Percentiles rank a stretch among this genome's conserved stretches.
phyloP scores from a whole-genome alignment of 257 asterid genomes.

The Plantago ovata region DNA sequence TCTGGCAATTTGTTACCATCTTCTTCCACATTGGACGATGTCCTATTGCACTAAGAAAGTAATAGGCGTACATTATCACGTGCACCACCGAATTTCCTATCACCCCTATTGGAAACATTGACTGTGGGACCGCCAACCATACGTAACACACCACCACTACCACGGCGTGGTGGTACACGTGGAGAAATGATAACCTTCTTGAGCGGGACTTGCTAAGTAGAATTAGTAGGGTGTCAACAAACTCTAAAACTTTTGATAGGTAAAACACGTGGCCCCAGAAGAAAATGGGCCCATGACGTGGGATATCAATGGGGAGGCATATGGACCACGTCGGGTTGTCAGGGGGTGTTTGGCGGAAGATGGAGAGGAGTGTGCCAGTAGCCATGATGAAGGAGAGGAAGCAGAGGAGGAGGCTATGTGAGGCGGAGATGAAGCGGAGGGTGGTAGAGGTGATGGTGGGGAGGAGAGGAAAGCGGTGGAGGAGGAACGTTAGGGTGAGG shows the following conservation, averaged over 20 bases:
- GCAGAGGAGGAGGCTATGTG: conserved; percentile 50
- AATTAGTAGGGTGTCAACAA: conserved; percentile 50
- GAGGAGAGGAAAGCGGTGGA: conserved; percentile 33
- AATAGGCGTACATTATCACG: conserved; percentile 71
- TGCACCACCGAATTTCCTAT: conserved; percentile 59
- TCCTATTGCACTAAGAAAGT: conserved; percentile 51
- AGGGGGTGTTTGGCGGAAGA: conserved; percentile 49
- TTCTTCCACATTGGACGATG: conserved; percentile 62
- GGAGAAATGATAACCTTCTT: conserved; percentile 64
- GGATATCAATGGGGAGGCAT: conserved; percentile 30
- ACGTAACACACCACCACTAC: conserved; percentile 52
- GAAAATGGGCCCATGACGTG: conserved; percentile 43
- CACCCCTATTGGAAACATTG: conserved; percentile 58
- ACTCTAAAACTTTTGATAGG: conserved; percentile 58
- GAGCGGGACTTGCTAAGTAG: conserved; percentile 43
- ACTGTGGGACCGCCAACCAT: conserved; percentile 49
- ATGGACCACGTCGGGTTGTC: conserved; percentile 39
- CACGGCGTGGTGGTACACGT: conserved; percentile 67
- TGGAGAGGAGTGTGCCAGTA: conserved; percentile 46
- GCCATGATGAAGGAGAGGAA: conserved; percentile 62
- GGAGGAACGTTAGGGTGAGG: conserved; percentile 43
- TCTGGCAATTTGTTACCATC: conserved; percentile 63
- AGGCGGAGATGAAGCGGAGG: conserved; percentile 45
- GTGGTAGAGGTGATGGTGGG: conserved; percentile 36
- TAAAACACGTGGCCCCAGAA: conserved; percentile 70